These are phyloP conservation scores for Ambrosia hybrid DNA, from an alignment of 140 eudicot species.

Conservation along the genomic window DNA sequence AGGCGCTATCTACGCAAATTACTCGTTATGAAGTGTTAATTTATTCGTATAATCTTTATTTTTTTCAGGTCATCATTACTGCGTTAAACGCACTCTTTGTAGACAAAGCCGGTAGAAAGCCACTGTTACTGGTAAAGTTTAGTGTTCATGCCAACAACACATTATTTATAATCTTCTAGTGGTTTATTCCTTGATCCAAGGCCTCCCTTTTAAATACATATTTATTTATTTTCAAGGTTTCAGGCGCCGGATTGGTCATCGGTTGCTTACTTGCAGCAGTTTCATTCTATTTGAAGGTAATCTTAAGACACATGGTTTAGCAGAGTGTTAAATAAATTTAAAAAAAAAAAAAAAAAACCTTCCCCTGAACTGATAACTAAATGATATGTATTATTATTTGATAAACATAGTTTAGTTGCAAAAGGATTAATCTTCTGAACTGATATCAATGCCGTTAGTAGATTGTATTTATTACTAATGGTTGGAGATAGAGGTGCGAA, in stretches of 20 bases:
- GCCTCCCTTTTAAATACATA: too few species aligned
- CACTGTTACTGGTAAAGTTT: slow-evolving; percentile 70
- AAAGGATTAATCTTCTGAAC: not conserved
- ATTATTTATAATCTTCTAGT: too few species aligned
- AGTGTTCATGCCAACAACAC: not conserved
- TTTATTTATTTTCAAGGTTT: slow-evolving; percentile 37
- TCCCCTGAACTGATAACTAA: not conserved
- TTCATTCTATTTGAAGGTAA: slow-evolving; percentile 84
- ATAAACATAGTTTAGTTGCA: too few species aligned
- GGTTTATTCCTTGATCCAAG: too few species aligned
- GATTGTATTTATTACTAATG: slow-evolving; percentile 9
- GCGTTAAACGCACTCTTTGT: slow-evolving; percentile 69
- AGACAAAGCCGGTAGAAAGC: slow-evolving; percentile 92
- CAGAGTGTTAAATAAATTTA: not conserved
- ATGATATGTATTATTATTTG: not conserved
- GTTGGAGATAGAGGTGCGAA: not conserved
- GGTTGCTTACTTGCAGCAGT: slow-evolving; percentile 69
- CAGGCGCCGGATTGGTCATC: slow-evolving; percentile 68
- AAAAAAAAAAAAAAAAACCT: too few species aligned
- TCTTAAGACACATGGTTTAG: slow-evolving; percentile 6
- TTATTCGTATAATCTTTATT: not conserved
- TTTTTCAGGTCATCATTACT: slow-evolving; percentile 67
- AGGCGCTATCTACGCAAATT: not conserved
- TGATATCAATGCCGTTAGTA: not conserved
- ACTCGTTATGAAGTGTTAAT: slow-evolving; percentile 6